Conservation (phyloP, 257 asterid genomes). For the Lithospermum erythrorhizon region DNA sequence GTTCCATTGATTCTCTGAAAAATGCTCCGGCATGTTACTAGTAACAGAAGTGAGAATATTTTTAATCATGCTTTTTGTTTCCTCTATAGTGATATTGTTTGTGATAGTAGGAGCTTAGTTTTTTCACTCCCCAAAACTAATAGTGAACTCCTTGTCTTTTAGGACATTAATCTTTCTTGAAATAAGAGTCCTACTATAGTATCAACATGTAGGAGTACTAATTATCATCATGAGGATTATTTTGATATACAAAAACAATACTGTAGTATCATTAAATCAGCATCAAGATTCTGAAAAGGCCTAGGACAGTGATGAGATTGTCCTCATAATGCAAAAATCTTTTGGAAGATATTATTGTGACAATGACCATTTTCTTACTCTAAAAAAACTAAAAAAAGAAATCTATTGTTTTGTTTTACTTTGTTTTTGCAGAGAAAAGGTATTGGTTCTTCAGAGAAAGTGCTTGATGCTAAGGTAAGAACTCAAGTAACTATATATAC, state of each 20-base stretch:
- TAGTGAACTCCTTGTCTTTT: conserved; percentile 28
- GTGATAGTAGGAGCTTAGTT: conserved; percentile 16
- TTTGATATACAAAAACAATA: conserved; percentile 24
- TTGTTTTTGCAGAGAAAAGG: conserved; percentile 57
- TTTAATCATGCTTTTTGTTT: conserved; percentile 18
- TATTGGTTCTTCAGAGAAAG: conserved; percentile 61
- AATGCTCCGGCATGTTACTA: conserved; percentile 37
- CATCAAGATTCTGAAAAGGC: conserved; percentile 27
- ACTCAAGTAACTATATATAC: background rate
- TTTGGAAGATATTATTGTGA: conserved; percentile 23
- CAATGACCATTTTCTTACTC: conserved; percentile 7
- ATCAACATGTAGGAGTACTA: too few relatives aligned
- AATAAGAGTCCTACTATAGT: conserved; percentile 14
- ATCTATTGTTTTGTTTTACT: conserved; percentile 2
- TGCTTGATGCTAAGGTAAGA: conserved; percentile 72
- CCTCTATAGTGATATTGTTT: conserved; percentile 7
- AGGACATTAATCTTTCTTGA: conserved; percentile 30
- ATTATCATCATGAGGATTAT: conserved; percentile 17
- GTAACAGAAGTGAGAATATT: conserved; percentile 41
- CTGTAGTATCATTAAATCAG: conserved; percentile 26
- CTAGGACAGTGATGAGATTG: conserved; percentile 14
- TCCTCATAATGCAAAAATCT: conserved; percentile 21
- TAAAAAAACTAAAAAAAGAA: background rate
- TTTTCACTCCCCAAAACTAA: conserved; percentile 50
- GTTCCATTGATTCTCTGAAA: conserved; percentile 37